Evolutionary conservation across 139 green algal genomes (phyloP), one percentile per base, ranked within the genome.

Genomic region (Pycnococcus provasolii): DNA sequence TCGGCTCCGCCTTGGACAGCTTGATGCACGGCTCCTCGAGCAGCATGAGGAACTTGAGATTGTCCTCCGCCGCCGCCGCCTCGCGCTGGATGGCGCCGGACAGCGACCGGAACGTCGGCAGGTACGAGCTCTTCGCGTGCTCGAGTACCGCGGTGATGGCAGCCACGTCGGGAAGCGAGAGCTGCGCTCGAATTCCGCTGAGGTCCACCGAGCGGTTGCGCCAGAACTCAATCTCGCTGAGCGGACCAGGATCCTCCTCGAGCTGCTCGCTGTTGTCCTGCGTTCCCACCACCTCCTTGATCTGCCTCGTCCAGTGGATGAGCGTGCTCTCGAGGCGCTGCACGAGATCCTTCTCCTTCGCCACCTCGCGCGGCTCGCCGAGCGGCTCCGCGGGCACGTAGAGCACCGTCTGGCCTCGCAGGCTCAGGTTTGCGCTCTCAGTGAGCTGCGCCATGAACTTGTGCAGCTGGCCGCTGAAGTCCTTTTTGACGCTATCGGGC

Each of bases 151-250:
- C 64, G 15, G 88, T 77, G 42, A 91, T 88, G 26, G 72, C 45
- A 11, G 50, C 42, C 9, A 89, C 74, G 7, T 53, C 64, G 45
- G 53, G 51, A 47, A 70, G 13, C 52, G 88, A 77, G 57, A 93
- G 81, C 79, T 95, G 88, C 39, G 70, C 37, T 2, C 75, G 77
- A 53, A 96, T 86, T 57, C 83, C 82, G 3, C 65, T 74, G 15
- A 96, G 72, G 73, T 96, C 84, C 15, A 82, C 70, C 26, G 68
- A 86, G 62, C 89, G 83, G 42, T 60, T 70, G 5, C 82, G 76
- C 89, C 89, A 96, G 65, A 93, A 93, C 58, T 87, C 76, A 48
- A 94, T 91, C 77, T 95, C 89, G 3, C 70, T 79, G 39, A 91
- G 75, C 2, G 88, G 88, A 13, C 81, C 88, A 54, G 61, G 76